Percentiles rank a stretch among this genome's conserved stretches.
phyloP scores from a whole-genome alignment of 1,284 basidiomycete species.

The Irpex lacteus region DNA sequence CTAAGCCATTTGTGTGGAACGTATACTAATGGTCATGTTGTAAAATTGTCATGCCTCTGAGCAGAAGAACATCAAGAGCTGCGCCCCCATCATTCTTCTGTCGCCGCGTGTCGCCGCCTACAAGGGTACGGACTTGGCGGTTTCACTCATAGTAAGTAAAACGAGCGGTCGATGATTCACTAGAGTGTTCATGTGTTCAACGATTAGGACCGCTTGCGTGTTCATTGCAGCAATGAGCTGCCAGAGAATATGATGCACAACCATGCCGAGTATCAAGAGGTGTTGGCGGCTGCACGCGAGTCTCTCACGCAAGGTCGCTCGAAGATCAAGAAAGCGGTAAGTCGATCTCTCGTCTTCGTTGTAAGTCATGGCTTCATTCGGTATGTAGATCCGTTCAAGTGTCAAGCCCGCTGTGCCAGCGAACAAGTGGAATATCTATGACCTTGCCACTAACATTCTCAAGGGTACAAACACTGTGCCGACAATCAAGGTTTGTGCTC shows the following conservation, averaged over 20 bases:
- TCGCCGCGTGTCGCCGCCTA: not conserved
- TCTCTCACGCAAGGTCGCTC: not conserved
- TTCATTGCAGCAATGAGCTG: not conserved
- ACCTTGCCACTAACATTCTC: not conserved
- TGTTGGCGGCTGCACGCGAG: not conserved
- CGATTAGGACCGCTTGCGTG: not conserved
- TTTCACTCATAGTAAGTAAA: not conserved
- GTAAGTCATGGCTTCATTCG: not conserved
- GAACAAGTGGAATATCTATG: not conserved
- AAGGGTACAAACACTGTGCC: not conserved
- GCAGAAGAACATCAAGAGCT: not conserved
- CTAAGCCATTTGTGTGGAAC: too few species aligned
- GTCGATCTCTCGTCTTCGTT: not conserved
- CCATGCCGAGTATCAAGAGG: not conserved
- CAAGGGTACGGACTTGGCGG: not conserved
- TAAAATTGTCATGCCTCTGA: not conserved
- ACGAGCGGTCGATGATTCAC: not conserved
- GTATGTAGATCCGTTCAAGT: not conserved
- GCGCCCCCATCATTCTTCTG: not conserved
- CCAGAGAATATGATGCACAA: not conserved
- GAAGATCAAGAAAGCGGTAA: not conserved
- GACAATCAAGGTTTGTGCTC: not conserved
- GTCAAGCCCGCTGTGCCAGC: not conserved
- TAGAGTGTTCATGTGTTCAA: not conserved
- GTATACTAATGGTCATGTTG: not conserved